Base-by-base conservation (phyloP, 1,284 basidiomycete species). In the Ceratobasidium sp. region DNA sequence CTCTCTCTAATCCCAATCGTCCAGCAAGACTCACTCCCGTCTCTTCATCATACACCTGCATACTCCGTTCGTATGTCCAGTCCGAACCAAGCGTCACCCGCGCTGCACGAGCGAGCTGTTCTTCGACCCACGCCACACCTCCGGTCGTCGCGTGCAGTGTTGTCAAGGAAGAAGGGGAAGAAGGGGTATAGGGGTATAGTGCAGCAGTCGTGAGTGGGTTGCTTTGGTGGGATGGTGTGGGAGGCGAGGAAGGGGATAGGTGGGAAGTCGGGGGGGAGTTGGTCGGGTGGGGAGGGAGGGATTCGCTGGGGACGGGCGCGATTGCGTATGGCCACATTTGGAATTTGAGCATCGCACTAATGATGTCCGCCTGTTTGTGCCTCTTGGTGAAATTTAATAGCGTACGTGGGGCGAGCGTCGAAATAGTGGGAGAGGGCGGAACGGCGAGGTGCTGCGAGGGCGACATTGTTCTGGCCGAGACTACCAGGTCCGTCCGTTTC, bases 351-450 rank as follows among this genome's bases (percentile, higher is more conserved):
- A 93, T 88, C 31, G 85, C 82, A 60, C 83, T 83, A 50, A 90
- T 83, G 15, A 86, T 85, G 47, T 89, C 88, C 75, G 85, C 86
- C 84, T 87, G 89, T 76, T 86, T 85, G 75, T 88, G 87, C 36
- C 88, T 85, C 80, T 91, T 87, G 45, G 85, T 79, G 77, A 91
- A 89, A 78, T 91, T 86, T 78, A 84, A 79, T 27, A 84, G 82
- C 29, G 80, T 82, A 27, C 81, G 74, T 15, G 76, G 75, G 19
- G 45, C 17, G 27, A 64, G 29, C 45, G 24, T 51, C 63, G 27
- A 60, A 11, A 22, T 24, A 17, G 69, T 29, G n/a, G 29, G 48
- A 41, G 66, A 57, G 17, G 56, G 24, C n/a, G 66, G 45, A 44
- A 31, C 4, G 44, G 19, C 9, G 51, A 67, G 41, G 62, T 4